Evolutionary conservation across 169 alveolate genomes (phyloP), one percentile per base, ranked within the genome.

Genomic region (Cryptosporidium sp.): DNA sequence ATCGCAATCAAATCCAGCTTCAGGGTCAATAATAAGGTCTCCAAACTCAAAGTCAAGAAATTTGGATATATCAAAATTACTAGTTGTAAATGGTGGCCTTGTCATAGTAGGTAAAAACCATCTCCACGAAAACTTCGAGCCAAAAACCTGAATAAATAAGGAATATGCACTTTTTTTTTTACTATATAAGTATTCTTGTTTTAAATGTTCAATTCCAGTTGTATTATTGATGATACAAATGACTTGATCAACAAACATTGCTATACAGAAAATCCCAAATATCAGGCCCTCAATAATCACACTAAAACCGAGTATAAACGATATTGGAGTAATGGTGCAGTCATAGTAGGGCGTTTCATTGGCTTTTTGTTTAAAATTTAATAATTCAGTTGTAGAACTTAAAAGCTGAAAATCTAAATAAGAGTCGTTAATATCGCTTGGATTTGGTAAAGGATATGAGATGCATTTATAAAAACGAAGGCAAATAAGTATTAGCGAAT

Each of bases 101-200:
- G 89, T n/a, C 60, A 23, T 80, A 6, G 89, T 80, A 9, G 89
- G 89, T 23, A 80, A 42, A 65, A 80, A 62, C 89, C 89, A 80
- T 39, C 18, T 80, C 89, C 89, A 80, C 16, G 89, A 62, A 80
- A 80, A 80, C 70, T 45, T 60, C 1, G 65, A 29, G 21, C 89
- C 89, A 48, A 37, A 80, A 62, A 80, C 89, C 39, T 80, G 69
- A 26, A 67, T 18, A 62, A 80, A 65, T 31, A 65, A 45, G 5
- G 45, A 42, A 42, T 80, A 80, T 5, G 51, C 62, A 61, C 68
- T 31, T 65, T 80, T 60, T 33, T 65, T 80, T 23, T 51, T 80
- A 53, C 56, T 73, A 42, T 80, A 80, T 12, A 65, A 45, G 62
- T 39, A 80, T n/a, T 80, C 89, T 67, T 62, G 89, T 39, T 80